Evolutionary conservation across 2,329 filamentous ascomycete species (phyloP).

Genomic region (Botryotinia narcissicola): DNA sequence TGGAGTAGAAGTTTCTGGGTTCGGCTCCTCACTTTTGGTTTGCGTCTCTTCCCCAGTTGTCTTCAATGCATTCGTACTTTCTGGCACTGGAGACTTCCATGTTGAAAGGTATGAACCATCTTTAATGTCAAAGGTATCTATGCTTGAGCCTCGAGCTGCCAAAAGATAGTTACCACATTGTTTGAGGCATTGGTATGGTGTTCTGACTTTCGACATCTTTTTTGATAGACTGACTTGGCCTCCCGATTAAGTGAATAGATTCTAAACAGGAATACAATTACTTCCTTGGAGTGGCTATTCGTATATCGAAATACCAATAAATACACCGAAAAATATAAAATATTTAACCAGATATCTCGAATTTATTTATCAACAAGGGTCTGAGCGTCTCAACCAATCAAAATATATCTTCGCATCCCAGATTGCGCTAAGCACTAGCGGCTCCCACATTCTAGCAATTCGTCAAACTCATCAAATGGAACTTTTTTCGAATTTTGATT

Average conservation of each 20-base stretch:
- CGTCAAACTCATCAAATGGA: slow-evolving; percentile 15
- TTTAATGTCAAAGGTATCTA: slow-evolving; percentile 64
- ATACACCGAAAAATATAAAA: background rate
- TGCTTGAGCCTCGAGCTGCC: slow-evolving; percentile 68
- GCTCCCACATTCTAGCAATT: slow-evolving; percentile 20
- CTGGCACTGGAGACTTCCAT: slow-evolving; percentile 34
- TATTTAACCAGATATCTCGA: slow-evolving; percentile 6
- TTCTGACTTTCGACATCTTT: slow-evolving; percentile 41
- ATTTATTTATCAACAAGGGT: slow-evolving; percentile 2
- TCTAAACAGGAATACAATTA: background rate
- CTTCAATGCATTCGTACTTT: slow-evolving; percentile 18
- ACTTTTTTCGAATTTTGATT: background rate
- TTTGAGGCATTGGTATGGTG: slow-evolving; percentile 65
- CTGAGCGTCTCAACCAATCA: slow-evolving; percentile 7
- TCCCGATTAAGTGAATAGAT: background rate
- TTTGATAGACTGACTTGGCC: background rate
- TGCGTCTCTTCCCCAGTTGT: slow-evolving; percentile 5
- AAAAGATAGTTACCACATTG: slow-evolving; percentile 59
- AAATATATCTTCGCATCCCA: background rate
- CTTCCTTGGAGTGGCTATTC: background rate
- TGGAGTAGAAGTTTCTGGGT: slow-evolving; percentile 5
- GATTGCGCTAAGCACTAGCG: slow-evolving; percentile 13
- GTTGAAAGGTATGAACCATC: slow-evolving; percentile 56
- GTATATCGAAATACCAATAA: background rate
- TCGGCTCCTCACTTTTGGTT: background rate